These are phyloP conservation scores for Hyaloscypha hepaticicola DNA, from an alignment of 495 filamentous ascomycete genomes.

Conservation along the genomic window DNA sequence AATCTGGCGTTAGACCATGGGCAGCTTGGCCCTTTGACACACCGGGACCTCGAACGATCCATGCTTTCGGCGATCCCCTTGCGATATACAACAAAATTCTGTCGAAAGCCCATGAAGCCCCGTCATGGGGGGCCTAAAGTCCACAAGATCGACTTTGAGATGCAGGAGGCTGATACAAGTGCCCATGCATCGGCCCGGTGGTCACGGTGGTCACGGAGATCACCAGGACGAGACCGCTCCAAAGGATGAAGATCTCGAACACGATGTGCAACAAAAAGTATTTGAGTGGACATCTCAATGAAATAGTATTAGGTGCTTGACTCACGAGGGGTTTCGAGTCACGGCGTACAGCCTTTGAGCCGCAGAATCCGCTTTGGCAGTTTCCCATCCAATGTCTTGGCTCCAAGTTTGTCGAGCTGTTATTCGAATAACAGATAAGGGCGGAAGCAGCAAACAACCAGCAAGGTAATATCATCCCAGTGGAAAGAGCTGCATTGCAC, in stretches of 20 bases:
- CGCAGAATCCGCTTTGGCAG: no score
- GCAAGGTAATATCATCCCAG: no score
- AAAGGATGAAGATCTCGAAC: slow-evolving; percentile 29
- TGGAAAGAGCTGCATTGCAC: no score
- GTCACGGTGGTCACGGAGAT: background rate
- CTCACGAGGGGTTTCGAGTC: no score
- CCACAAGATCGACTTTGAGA: background rate
- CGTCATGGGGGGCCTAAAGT: background rate
- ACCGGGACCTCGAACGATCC: background rate
- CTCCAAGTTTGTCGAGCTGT: no score
- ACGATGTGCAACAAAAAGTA: slow-evolving; percentile 38
- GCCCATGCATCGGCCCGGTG: background rate
- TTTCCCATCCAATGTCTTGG: no score
- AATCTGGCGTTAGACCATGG: background rate
- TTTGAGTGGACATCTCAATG: slow-evolving; percentile 17
- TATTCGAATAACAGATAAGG: no score
- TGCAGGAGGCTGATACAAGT: background rate
- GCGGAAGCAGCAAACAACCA: no score
- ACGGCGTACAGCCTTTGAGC: no score
- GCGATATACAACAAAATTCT: slow-evolving; percentile 25
- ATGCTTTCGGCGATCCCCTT: background rate
- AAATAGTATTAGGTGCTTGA: no score
- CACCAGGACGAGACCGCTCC: slow-evolving; percentile 14
- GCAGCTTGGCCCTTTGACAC: background rate
- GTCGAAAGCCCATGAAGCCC: background rate